Evolutionary conservation across 2,329 filamentous ascomycete species (phyloP).

Genomic region (Aspergillus sp.): DNA sequence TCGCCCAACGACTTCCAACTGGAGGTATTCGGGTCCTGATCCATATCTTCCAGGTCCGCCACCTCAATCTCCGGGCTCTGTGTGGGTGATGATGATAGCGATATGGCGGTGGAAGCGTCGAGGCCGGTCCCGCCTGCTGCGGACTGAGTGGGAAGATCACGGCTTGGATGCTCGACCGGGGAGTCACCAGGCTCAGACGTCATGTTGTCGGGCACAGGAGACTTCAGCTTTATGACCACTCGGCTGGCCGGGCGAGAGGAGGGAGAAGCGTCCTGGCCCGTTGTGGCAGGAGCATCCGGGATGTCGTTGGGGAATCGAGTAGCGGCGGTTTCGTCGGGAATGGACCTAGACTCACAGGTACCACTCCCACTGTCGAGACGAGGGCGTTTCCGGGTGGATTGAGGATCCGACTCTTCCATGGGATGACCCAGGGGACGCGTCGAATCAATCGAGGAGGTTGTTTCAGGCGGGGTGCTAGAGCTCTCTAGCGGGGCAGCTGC

Average conservation of each 20-base stretch:
- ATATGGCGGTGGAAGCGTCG: slow-evolving; percentile 36
- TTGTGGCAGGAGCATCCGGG: slow-evolving; percentile 31
- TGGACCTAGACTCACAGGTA: slow-evolving; percentile 37
- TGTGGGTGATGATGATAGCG: slow-evolving; percentile 47
- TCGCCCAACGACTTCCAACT: slow-evolving; percentile 46
- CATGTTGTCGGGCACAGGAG: slow-evolving; percentile 30
- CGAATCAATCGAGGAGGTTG: slow-evolving; percentile 31
- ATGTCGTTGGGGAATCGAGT: slow-evolving; percentile 22
- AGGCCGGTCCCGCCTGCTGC: slow-evolving; percentile 21
- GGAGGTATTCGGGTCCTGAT: slow-evolving; percentile 49
- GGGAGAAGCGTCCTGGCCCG: slow-evolving; percentile 32
- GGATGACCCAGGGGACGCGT: slow-evolving; percentile 34
- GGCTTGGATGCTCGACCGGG: slow-evolving; percentile 17
- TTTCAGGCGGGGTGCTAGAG: slow-evolving; percentile 45
- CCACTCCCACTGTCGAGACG: slow-evolving; percentile 49
- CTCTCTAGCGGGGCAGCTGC: slow-evolving; percentile 49
- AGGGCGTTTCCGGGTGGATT: slow-evolving; percentile 49
- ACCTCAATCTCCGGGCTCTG: slow-evolving; percentile 53
- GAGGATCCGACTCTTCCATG: slow-evolving; percentile 45
- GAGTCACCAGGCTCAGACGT: slow-evolving; percentile 16
- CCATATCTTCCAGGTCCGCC: slow-evolving; percentile 52
- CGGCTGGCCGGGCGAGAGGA: slow-evolving; percentile 44
- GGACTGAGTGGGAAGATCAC: slow-evolving; percentile 17
- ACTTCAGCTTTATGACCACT: slow-evolving; percentile 52
- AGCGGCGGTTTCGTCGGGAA: slow-evolving; percentile 27